Conservation (phyloP, 352 stramenopile species). For the Blastocystis sp. region DNA sequence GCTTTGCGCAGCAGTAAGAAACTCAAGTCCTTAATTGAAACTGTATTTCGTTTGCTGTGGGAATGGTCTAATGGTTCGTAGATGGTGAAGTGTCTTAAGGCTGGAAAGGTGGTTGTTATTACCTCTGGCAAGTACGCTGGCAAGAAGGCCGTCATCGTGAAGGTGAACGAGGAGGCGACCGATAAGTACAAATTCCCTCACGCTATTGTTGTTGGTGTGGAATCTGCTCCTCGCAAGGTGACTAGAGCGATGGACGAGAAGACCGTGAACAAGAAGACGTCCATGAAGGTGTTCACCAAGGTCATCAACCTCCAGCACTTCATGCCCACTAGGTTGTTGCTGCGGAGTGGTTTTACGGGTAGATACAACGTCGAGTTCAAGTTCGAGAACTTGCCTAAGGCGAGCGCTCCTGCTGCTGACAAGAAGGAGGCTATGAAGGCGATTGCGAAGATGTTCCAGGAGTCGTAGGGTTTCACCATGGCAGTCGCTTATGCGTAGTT, state of each 20-base stretch:
- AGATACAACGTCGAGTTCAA: slow-evolving; percentile 68
- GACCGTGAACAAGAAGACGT: slow-evolving; percentile 62
- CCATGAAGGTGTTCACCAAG: slow-evolving; percentile 70
- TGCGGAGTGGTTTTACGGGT: not conserved
- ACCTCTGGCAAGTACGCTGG: slow-evolving; percentile 69
- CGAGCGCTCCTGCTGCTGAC: slow-evolving; percentile 7
- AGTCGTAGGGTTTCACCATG: slow-evolving; percentile 6
- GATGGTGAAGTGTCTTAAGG: slow-evolving; percentile 70
- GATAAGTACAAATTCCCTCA: slow-evolving; percentile 67
- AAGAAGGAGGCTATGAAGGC: slow-evolving; percentile 67
- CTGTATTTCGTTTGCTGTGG: not conserved
- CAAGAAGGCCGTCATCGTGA: slow-evolving; percentile 72
- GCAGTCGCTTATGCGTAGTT: slow-evolving; percentile 20
- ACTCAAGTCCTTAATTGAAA: slow-evolving; percentile 44
- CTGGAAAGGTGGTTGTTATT: slow-evolving; percentile 71
- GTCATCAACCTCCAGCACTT: slow-evolving; percentile 71
- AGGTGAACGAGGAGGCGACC: slow-evolving; percentile 69
- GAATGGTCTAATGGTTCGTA: not conserved
- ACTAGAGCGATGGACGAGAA: slow-evolving; percentile 66
- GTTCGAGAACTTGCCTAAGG: slow-evolving; percentile 44
- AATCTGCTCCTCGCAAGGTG: slow-evolving; percentile 67
- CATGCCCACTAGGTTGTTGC: slow-evolving; percentile 69
- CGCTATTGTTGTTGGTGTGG: slow-evolving; percentile 70
- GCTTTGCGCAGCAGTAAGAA: slow-evolving; percentile 11
- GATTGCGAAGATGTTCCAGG: slow-evolving; percentile 65